phyloP scores from a whole-genome alignment of 2,329 filamentous ascomycete species.

The Pyrenophora tritici-repentis region DNA sequence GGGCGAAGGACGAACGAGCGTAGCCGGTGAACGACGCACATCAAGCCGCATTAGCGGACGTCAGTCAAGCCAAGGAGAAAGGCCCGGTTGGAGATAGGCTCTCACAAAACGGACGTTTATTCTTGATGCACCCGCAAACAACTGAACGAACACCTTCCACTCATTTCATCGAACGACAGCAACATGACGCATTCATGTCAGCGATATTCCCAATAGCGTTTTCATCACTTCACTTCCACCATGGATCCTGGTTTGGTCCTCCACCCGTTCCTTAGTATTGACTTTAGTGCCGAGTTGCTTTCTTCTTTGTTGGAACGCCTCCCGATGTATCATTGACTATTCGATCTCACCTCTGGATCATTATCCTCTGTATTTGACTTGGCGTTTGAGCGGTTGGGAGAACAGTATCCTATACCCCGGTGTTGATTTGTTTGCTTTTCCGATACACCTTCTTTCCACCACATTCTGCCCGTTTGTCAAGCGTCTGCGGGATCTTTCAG shows the following conservation, averaged over 20 bases:
- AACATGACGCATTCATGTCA: slow-evolving; percentile 5
- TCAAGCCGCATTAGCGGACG: slow-evolving; percentile 32
- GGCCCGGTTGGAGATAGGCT: slow-evolving; percentile 33
- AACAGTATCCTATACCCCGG: slow-evolving; percentile 36
- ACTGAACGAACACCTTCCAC: background rate
- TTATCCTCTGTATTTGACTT: slow-evolving; percentile 7
- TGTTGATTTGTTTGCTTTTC: slow-evolving; percentile 11
- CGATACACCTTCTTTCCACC: background rate
- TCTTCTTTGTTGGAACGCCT: background rate
- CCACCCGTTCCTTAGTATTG: slow-evolving; percentile 14
- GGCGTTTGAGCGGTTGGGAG: slow-evolving; percentile 26
- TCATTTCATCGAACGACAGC: slow-evolving; percentile 2
- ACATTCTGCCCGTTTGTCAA: no score
- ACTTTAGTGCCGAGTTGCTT: slow-evolving; percentile 13
- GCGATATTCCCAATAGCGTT: background rate
- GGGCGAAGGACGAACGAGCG: slow-evolving; percentile 33
- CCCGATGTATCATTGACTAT: slow-evolving; percentile 7
- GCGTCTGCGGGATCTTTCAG: no score
- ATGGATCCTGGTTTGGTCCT: slow-evolving; percentile 25
- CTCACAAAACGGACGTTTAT: slow-evolving; percentile 16
- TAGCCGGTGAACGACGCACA: slow-evolving; percentile 24
- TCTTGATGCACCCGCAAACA: background rate
- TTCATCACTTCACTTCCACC: slow-evolving; percentile 14
- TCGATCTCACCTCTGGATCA: slow-evolving; percentile 15
- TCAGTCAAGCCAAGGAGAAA: slow-evolving; percentile 31